Percentiles rank a stretch among this genome's conserved stretches.
phyloP scores from a whole-genome alignment of 2,329 filamentous ascomycete genomes.

The Neonectria coccinea region DNA sequence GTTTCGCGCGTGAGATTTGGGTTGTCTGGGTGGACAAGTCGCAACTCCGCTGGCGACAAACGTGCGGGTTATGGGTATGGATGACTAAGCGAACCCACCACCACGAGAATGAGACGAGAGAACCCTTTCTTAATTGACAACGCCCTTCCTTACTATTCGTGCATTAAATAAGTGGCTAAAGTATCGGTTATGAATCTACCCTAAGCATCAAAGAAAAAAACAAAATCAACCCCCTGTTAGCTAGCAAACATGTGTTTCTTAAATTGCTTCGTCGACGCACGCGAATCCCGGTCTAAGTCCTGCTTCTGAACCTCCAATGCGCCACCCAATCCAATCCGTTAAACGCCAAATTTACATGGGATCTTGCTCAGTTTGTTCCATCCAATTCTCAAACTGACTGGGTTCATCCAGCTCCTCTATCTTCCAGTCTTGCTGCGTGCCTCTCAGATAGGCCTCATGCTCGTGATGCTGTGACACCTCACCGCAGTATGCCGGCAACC shows the following conservation, averaged over 20 bases:
- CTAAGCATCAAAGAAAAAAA: not conserved
- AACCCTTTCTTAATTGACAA: not conserved
- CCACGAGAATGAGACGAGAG: no score
- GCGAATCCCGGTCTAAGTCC: conserved; percentile 32
- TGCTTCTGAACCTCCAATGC: conserved; percentile 25
- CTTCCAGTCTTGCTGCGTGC: conserved; percentile 51
- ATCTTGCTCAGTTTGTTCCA: conserved; percentile 45
- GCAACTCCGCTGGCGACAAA: conserved; percentile 14
- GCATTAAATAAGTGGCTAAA: not conserved
- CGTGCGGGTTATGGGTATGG: conserved; percentile 18
- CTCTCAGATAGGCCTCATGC: conserved; percentile 49
- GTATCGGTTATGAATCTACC: not conserved
- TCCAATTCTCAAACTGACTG: conserved; percentile 50
- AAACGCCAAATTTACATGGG: conserved; percentile 26
- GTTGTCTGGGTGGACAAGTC: conserved; percentile 40
- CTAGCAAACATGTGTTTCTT: not conserved
- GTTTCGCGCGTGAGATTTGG: conserved; percentile 20
- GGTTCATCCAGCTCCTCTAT: conserved; percentile 49
- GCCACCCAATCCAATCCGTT: conserved; percentile 13
- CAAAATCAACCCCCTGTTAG: not conserved
- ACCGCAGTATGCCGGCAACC: conserved; percentile 29
- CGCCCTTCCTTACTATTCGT: not conserved
- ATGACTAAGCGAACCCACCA: conserved; percentile 40
- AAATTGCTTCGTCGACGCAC: not conserved
- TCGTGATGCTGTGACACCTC: conserved; percentile 39